Evolutionary conservation across 306 rosid genomes (phyloP), one percentile per base, ranked within the genome.

Genomic region (Medicago ruthenica): DNA sequence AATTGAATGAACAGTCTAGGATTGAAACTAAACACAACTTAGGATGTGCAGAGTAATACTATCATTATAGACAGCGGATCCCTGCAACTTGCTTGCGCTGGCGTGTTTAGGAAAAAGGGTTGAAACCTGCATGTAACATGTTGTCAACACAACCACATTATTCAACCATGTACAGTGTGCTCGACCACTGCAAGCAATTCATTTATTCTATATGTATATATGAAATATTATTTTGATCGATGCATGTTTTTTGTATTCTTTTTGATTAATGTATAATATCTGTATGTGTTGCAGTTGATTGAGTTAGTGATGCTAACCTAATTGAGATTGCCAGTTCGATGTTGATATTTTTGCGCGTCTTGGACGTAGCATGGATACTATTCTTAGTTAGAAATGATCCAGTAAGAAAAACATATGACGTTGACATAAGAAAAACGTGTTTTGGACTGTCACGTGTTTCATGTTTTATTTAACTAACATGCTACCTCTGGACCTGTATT

Each of bases 1-100:
- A 22, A 75, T 65, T 64, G 22, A 8, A 71, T 58, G 50, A 22
- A 80, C 17, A 1, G 5, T 57, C 63, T 64, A 63, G 54, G 53
- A 20, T 70, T n/a, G 5, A 17, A 24, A 21, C 62, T 59, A 44
- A 37, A 70, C 64, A 20, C 63, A 51, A 45, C 51, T 45, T 45
- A 45, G 13, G 51, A 17, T 61, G 53, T 24, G 61, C 40, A 81
- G 21, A 41, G 57, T 37, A 61, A 41, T 20, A 34, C 22, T 76
- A 45, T 13, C 53, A 24, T 41, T 75, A 66, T 54, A 55, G 40
- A 6, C 41, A 68, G 16, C 5, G 48, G 60, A 40, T 44, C 59
- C 14, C 11, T 70, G 70, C 48, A 41, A 41, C 73, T 59, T 59
- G 65, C 65, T 27, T 27, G 31, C 31, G 31, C 0, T 27, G 7